A percentile compares a stretch with the other conserved stretches of the same genome.
Conservation (phyloP, 1,139 yeast species). For the Debaryomyces fabryi region DNA sequence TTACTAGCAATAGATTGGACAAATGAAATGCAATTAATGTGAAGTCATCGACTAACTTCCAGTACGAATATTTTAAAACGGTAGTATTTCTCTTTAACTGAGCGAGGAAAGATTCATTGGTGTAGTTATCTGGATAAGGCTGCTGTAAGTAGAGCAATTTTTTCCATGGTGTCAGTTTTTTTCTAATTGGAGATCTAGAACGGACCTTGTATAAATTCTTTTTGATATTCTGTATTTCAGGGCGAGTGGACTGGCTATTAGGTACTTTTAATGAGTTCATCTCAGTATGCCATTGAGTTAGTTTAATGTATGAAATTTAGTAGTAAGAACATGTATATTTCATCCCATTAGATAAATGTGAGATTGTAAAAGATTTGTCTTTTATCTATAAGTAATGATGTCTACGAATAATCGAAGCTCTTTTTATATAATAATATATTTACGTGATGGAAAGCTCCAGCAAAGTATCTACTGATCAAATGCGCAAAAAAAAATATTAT, state of each 20-base stretch:
- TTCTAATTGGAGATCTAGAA: conserved; percentile 3
- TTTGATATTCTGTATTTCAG: neutral
- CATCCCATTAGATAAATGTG: neutral
- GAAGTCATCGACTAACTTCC: conserved; percentile 67
- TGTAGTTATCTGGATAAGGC: conserved; percentile 90
- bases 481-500: neutral
- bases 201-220: neutral
- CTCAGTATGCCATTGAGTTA: neutral
- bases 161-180: conserved; percentile 53
- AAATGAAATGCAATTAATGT: conserved; percentile 68
- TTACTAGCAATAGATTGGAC: conserved; percentile 60
- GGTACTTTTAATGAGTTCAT: conserved; percentile 3
- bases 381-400: neutral
- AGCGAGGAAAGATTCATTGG: conserved; percentile 75
- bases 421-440: neutral
- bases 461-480: neutral
- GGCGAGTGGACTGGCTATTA: neutral
- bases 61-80: conserved; percentile 67
- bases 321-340: neutral
- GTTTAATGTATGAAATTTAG: neutral
- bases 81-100: conserved; percentile 79
- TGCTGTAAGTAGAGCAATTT: conserved; percentile 87
- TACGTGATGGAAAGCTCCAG: neutral
- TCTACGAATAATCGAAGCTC: neutral
- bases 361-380: neutral